Conservation (phyloP, 441 rosid genomes). For the Mallotus repandus region DNA sequence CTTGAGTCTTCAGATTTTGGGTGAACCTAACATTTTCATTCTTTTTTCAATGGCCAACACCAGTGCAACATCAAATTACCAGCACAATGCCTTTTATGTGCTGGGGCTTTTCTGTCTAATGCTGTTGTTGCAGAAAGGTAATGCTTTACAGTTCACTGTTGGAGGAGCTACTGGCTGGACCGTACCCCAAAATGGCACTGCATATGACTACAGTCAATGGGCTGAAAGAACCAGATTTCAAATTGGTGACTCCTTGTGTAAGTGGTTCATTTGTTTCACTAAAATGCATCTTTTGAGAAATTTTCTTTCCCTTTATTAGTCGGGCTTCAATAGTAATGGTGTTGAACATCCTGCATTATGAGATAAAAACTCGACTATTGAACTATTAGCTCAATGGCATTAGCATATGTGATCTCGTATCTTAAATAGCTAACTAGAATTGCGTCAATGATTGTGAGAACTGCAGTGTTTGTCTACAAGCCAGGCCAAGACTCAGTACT, state of each 20-base stretch:
- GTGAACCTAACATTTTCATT: neutral
- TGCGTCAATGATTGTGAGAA: neutral
- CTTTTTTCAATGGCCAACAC: constrained; percentile 27
- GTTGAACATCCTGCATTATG: too few species aligned
- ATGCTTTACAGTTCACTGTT: constrained; percentile 54
- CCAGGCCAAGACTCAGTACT: constrained; percentile 70
- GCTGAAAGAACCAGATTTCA: constrained; percentile 75
- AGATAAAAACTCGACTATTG: too few species aligned
- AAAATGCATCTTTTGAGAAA: too few species aligned
- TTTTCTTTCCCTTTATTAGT: too few species aligned
- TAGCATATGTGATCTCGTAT: too few species aligned
- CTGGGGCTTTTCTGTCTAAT: constrained; percentile 46
- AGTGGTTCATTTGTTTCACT: constrained; percentile 16
- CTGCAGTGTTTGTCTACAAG: constrained; percentile 62
- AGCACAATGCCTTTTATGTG: constrained; percentile 25
- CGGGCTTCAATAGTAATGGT: too few species aligned
- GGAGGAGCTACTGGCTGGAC: constrained; percentile 68
- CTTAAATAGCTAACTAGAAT: neutral
- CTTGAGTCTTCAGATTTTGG: constrained; percentile 1
- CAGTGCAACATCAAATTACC: constrained; percentile 24
- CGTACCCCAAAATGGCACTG: constrained; percentile 36
- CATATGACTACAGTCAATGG: constrained; percentile 56
- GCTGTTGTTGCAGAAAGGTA: constrained; percentile 37
- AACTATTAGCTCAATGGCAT: too few species aligned
- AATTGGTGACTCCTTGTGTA: constrained; percentile 73